Evolutionary conservation across 192 early-diverging fungal species (phyloP).

Genomic region (Backusella tarrabulga): DNA sequence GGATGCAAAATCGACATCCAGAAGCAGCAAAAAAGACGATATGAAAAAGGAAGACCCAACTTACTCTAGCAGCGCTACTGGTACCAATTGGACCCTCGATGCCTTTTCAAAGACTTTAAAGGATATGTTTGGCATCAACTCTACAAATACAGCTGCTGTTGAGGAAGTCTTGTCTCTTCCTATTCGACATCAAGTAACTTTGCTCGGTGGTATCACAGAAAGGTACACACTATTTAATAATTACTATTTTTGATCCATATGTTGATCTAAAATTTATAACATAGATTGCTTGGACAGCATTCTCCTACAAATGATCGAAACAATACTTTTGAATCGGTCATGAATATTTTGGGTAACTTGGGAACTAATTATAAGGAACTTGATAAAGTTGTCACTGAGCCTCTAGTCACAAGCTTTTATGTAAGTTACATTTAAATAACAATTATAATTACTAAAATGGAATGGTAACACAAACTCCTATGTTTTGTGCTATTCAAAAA

Average conservation of each 20-base stretch:
- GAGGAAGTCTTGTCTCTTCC: constrained; percentile 2
- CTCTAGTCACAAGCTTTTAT: constrained; percentile 15
- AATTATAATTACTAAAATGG: neutral
- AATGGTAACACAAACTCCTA: neutral
- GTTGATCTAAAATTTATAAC: neutral
- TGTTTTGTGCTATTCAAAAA: neutral
- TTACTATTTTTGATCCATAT: neutral
- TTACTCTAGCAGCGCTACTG: neutral
- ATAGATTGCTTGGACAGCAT: constrained; percentile 10
- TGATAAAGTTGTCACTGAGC: constrained; percentile 8
- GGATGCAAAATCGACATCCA: neutral
- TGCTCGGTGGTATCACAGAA: constrained; percentile 7
- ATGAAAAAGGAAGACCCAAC: neutral
- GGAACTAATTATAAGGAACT: constrained; percentile 15
- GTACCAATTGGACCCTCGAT: constrained; percentile 1
- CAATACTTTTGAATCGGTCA: constrained; percentile 19
- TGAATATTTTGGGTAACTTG: constrained; percentile 11
- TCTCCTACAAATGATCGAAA: constrained; percentile 21
- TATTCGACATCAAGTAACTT: constrained; percentile 3
- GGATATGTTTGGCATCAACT: neutral
- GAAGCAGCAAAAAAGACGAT: neutral
- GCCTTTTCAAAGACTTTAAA: constrained; percentile 1
- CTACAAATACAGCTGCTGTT: constrained; percentile 11
- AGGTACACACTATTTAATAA: neutral
- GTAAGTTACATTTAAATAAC: constrained; percentile 3